phyloP scores from a whole-genome alignment of 1,284 basidiomycete species.

The Abortiporus biennis region DNA sequence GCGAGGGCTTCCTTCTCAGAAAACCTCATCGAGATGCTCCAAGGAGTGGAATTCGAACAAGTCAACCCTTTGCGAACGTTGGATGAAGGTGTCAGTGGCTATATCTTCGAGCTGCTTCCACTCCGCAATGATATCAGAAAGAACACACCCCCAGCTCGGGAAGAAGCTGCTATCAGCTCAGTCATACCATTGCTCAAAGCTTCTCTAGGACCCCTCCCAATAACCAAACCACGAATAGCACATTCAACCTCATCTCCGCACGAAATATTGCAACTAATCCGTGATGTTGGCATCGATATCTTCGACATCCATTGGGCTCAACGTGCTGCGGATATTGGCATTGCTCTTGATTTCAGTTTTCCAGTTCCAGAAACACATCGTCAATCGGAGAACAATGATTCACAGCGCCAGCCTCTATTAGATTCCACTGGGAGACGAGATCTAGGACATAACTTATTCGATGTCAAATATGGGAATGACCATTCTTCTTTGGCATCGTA shows the following conservation, averaged over 20 bases:
- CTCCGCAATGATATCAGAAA: constrained; percentile 22
- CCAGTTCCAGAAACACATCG: constrained; percentile 38
- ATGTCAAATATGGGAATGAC: constrained; percentile 48
- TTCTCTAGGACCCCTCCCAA: constrained; percentile 50
- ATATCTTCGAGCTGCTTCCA: constrained; percentile 60
- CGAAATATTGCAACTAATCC: constrained; percentile 61
- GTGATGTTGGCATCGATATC: constrained; percentile 62
- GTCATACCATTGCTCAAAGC: constrained; percentile 41
- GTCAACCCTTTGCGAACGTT: constrained; percentile 47
- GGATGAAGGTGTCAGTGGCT: constrained; percentile 64
- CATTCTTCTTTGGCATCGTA: constrained; percentile 45
- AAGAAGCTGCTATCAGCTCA: constrained; percentile 9
- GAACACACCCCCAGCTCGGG: neutral
- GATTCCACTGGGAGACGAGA: constrained; percentile 27
- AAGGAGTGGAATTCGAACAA: constrained; percentile 46
- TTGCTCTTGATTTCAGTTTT: constrained; percentile 74
- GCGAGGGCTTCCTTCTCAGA: constrained; percentile 62
- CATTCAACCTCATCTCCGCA: constrained; percentile 62
- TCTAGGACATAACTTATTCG: constrained; percentile 71
- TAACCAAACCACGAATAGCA: constrained; percentile 53
- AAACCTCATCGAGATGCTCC: constrained; percentile 49
- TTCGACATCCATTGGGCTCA: constrained; percentile 72
- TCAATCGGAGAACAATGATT: neutral
- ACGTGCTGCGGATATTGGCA: constrained; percentile 54
- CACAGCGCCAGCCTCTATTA: neutral